Evolutionary conservation across 768 basidiomycete species (phyloP).

Genomic region (Hypholoma fasciculare): DNA sequence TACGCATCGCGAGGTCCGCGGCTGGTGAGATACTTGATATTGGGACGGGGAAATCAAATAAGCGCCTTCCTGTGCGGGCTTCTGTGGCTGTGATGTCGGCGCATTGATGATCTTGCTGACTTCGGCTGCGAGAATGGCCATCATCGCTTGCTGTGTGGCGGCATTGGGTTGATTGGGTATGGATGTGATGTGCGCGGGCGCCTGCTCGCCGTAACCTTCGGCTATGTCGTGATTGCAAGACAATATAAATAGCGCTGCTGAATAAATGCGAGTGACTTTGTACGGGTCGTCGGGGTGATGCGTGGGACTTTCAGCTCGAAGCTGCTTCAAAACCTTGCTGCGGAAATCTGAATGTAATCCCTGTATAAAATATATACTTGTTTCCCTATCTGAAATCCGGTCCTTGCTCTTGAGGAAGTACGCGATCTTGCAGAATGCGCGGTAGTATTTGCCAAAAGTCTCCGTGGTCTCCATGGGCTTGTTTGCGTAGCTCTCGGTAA

Average conservation of each 20-base stretch:
- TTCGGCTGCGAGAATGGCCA: too few species aligned
- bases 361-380: not conserved
- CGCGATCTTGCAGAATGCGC: not conserved
- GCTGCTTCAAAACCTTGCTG: not conserved
- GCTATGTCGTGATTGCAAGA: too few species aligned
- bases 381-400: not conserved
- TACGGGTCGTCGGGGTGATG: not conserved
- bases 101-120: too few species aligned
- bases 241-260: not conserved
- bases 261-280: not conserved
- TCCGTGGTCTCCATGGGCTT: not conserved
- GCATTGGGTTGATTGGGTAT: too few species aligned
- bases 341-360: not conserved
- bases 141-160: too few species aligned
- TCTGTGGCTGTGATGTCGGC: too few species aligned
- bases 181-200: too few species aligned
- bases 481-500: not conserved
- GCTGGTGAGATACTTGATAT: too few species aligned
- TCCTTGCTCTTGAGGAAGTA: not conserved
- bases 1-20: too few species aligned
- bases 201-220: too few species aligned
- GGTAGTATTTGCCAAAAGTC: not conserved
- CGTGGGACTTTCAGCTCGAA: not conserved
- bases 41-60: too few species aligned
- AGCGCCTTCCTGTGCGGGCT: too few species aligned